Base-by-base conservation (phyloP, 768 basidiomycete species). In the Auriculariales sp. region DNA sequence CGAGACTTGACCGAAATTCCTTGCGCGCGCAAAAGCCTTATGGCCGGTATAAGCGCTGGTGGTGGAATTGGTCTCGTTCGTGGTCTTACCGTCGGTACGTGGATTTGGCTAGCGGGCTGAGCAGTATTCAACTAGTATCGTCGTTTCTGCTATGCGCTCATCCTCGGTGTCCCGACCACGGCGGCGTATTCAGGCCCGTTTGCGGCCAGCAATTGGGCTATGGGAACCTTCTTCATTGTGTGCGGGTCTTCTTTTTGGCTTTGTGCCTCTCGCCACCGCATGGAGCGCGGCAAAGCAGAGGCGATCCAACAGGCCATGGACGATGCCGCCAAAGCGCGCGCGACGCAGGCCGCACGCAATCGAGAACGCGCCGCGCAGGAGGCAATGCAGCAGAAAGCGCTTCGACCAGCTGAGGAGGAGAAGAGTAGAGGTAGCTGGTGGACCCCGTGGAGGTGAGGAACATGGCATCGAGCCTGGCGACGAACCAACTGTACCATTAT, bases 21-120 rank as follows among this genome's bases (percentile, higher is more conserved):
- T 2, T 90, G 87, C 58, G 83, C 81, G 45, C 71, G 88, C 31
- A 81, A 75, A 52, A 82, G 82, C 59, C 64, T 90, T 31, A 64
- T 90, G 55, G 75, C 72, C 47, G 87, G 87, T 12, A 88, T 90
- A 56, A 81, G 78, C n/a, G 78, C 81, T 51, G 87, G 87, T 12
- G 72, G 71, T 1, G 87, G 84, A 1, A 74, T 90, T 49, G 88
- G 87, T 17, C 68, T 83, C 49, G 75, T 89, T 49, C 74, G 86
- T 49, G 80, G 77, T 2, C 63, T 87, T 57, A 73, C 73, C 57
- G 64, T 76, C 10, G 68, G 86, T 86, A 61, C 33, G 22, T 48
- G n/a, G 9, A 27, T 36, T 22, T 14, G 47, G 32, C 15, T 24
- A 31, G n/a, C 28, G 10, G 9, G 11, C 28, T 42, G 27, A 14